These are phyloP conservation scores for Rosa persica DNA, from an alignment of 306 rosid genomes.

Conservation along the genomic window DNA sequence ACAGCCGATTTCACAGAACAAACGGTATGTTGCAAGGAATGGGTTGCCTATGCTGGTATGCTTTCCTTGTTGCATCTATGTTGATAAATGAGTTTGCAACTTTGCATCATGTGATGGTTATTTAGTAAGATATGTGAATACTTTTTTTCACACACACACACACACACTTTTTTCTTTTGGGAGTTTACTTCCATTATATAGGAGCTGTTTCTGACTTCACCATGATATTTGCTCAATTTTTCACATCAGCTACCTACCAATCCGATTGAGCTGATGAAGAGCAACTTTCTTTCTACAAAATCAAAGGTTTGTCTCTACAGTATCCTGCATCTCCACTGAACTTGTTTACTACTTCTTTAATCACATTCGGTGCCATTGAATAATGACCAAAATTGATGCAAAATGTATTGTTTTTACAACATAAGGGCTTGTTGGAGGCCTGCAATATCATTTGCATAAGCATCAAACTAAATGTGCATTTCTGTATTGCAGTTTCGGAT, in stretches of 20 bases:
- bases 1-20: conserved; percentile 89
- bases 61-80: conserved; percentile 22
- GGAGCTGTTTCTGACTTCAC: conserved; percentile 23
- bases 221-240: conserved; percentile 17
- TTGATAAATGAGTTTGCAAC: conserved; percentile 2
- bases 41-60: conserved; percentile 85
- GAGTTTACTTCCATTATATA: conserved; percentile 16
- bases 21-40: conserved; percentile 81
- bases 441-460: neutral
- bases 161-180: conserved; percentile 3
- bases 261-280: conserved; percentile 69
- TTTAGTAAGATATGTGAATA: conserved; percentile 1
- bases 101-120: conserved; percentile 14
- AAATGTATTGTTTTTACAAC: neutral
- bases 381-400: neutral
- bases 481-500: conserved; percentile 68
- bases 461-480: conserved; percentile 15
- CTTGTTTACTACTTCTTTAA: conserved; percentile 2
- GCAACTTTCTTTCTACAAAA: conserved; percentile 73
- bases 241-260: conserved; percentile 67
- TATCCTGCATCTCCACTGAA: neutral
- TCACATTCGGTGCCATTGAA: conserved; percentile 2
- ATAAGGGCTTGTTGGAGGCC: neutral
- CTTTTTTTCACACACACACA: neutral
- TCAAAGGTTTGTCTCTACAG: conserved; percentile 66